phyloP scores from a whole-genome alignment of 2,329 filamentous ascomycete species.

The Lachnellula subtilissima region DNA sequence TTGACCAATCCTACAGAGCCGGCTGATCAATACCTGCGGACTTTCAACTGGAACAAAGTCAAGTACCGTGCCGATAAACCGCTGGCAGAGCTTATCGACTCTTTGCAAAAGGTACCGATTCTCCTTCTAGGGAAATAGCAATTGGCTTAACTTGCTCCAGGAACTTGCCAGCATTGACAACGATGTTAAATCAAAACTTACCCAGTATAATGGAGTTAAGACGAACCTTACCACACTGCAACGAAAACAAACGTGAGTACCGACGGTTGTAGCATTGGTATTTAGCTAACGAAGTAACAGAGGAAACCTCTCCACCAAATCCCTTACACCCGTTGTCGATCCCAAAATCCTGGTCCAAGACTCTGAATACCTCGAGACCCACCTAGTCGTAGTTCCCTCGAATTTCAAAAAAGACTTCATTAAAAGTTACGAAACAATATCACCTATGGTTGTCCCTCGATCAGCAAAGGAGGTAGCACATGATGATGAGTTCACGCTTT shows the following conservation, averaged over 20 bases:
- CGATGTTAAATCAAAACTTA: conserved; percentile 91
- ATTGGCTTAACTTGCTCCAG: conserved; percentile 38
- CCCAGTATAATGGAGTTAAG: conserved; percentile 89
- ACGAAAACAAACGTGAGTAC: conserved; percentile 75
- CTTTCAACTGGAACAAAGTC: conserved; percentile 95
- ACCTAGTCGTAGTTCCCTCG: conserved; percentile 82
- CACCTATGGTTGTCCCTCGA: conserved; percentile 89
- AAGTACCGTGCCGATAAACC: conserved; percentile 93
- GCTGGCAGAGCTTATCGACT: conserved; percentile 79
- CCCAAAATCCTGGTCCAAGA: conserved; percentile 76
- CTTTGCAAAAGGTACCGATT: conserved; percentile 69
- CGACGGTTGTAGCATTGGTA: background rate
- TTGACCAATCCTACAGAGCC: conserved; percentile 57
- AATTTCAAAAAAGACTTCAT: conserved; percentile 82
- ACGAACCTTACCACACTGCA: conserved; percentile 76
- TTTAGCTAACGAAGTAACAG: conserved; percentile 39
- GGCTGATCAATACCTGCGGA: conserved; percentile 86
- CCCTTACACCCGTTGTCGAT: conserved; percentile 81
- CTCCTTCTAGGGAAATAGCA: background rate
- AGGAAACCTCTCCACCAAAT: conserved; percentile 91
- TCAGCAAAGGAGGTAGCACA: conserved; percentile 74
- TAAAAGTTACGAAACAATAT: conserved; percentile 79
- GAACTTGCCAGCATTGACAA: conserved; percentile 90
- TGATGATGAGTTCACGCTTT: conserved; percentile 87
- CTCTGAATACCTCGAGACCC: conserved; percentile 95